Percentiles rank a stretch among this genome's conserved stretches.
Evolutionary conservation across 768 basidiomycete genomes (phyloP).

Genomic region (Mycena vulgaris): DNA sequence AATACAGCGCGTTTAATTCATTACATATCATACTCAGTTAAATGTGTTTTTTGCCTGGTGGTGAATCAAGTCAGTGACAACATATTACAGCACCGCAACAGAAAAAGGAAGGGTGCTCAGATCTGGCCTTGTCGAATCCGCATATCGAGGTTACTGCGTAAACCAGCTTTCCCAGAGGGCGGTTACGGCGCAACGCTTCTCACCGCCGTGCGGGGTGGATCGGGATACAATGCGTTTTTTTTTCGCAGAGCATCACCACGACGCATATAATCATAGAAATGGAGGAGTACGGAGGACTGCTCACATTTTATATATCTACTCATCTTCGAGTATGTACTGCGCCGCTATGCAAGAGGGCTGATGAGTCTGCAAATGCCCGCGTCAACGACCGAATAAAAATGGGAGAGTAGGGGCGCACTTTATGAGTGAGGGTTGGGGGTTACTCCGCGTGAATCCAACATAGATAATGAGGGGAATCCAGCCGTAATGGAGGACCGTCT

Average conservation of each 20-base stretch:
- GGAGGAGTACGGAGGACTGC: conserved; percentile 29
- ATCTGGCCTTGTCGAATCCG: conserved; percentile 91
- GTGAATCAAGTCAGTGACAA: conserved; percentile 2
- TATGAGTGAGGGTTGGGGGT: conserved; percentile 95
- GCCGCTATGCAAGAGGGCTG: conserved; percentile 88
- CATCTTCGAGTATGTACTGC: conserved; percentile 40
- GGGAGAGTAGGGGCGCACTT: conserved; percentile 73
- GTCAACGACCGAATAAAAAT: conserved; percentile 19
- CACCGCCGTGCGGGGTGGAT: conserved; percentile 44
- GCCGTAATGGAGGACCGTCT: conserved; percentile 94
- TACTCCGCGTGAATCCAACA: conserved; percentile 92
- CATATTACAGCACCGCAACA: not conserved
- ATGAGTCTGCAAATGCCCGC: conserved; percentile 74
- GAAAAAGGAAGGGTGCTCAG: conserved; percentile 65
- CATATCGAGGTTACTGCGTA: conserved; percentile 60
- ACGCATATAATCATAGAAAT: conserved; percentile 70
- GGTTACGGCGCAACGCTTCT: conserved; percentile 61
- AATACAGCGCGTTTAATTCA: conserved; percentile 23
- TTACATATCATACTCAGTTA: conserved; percentile 32
- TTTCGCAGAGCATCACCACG: conserved; percentile 70
- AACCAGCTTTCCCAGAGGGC: conserved; percentile 61
- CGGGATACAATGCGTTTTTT: conserved; percentile 50
- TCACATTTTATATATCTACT: conserved; percentile 53
- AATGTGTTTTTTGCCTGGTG: conserved; percentile 17
- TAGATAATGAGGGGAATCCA: conserved; percentile 99